These are phyloP conservation scores for Beauveria australis DNA, from an alignment of 2,329 filamentous ascomycete genomes.

Conservation along the genomic window DNA sequence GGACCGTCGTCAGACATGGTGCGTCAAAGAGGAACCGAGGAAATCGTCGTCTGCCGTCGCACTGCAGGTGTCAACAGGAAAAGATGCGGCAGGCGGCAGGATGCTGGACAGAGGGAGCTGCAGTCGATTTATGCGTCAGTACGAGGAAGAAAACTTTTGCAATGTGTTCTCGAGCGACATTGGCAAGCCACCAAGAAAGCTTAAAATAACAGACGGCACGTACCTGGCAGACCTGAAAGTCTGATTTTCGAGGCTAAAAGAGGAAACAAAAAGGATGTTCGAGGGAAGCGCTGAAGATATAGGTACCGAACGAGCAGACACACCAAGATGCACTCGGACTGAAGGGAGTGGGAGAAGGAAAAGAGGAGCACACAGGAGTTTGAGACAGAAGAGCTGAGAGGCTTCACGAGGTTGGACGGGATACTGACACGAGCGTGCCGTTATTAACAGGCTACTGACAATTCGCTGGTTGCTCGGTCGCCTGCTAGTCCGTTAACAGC, in stretches of 20 bases:
- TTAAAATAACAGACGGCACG: neutral
- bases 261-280: neutral
- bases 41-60: neutral
- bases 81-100: too few relatives aligned
- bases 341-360: neutral
- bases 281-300: neutral
- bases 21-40: neutral
- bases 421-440: neutral
- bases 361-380: neutral
- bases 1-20: slow-evolving; percentile 30
- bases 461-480: neutral
- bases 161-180: neutral
- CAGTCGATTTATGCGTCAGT: neutral
- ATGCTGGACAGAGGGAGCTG: neutral
- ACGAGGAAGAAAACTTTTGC: neutral
- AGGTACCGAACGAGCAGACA: too few relatives aligned
- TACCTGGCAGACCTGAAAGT: neutral
- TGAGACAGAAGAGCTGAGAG: neutral
- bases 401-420: neutral
- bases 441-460: slow-evolving; percentile 4
- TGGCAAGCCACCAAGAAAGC: neutral
- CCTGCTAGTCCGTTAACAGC: neutral
- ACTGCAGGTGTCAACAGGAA: neutral
- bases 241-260: neutral
- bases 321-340: neutral